phyloP scores from a whole-genome alignment of 352 stramenopile species.

The Phytopythium ostracodes region DNA sequence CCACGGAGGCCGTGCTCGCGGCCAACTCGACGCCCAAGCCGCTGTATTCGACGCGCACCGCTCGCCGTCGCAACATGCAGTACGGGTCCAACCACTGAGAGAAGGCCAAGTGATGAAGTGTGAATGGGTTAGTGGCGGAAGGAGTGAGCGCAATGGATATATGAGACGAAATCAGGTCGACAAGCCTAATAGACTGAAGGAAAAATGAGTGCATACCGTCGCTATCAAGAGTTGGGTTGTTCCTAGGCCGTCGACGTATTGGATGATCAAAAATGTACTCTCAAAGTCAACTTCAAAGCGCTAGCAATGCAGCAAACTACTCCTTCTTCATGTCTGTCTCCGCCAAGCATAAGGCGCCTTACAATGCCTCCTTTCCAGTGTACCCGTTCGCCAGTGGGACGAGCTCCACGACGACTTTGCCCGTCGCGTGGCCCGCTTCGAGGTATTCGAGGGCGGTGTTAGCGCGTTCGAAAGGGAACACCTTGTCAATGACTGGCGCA shows the following conservation, averaged over 20 bases:
- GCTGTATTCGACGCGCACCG: constrained; percentile 55
- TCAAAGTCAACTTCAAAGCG: background rate
- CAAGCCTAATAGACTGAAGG: background rate
- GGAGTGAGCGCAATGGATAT: background rate
- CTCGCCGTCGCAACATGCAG: constrained; percentile 7
- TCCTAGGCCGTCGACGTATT: too few species aligned
- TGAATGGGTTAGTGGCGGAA: background rate
- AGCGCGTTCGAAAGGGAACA: constrained; percentile 65
- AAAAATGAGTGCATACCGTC: too few species aligned
- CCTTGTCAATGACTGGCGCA: constrained; percentile 59
- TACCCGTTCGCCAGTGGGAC: constrained; percentile 8
- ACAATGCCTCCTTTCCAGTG: constrained; percentile 7
- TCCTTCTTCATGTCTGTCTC: too few species aligned
- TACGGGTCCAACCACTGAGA: constrained; percentile 6
- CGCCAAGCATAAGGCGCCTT: background rate
- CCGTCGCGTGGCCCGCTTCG: constrained; percentile 49
- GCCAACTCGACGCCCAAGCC: constrained; percentile 52
- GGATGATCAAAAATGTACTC: background rate
- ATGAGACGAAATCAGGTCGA: background rate
- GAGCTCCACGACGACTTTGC: constrained; percentile 69
- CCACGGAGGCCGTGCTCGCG: constrained; percentile 63
- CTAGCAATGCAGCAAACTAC: too few species aligned
- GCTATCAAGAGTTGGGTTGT: too few species aligned
- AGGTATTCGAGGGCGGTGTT: constrained; percentile 60
- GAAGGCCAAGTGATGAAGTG: background rate